These are phyloP conservation scores for Austroboletus niveus DNA, from an alignment of 1,284 basidiomycete genomes.

Conservation along the genomic window DNA sequence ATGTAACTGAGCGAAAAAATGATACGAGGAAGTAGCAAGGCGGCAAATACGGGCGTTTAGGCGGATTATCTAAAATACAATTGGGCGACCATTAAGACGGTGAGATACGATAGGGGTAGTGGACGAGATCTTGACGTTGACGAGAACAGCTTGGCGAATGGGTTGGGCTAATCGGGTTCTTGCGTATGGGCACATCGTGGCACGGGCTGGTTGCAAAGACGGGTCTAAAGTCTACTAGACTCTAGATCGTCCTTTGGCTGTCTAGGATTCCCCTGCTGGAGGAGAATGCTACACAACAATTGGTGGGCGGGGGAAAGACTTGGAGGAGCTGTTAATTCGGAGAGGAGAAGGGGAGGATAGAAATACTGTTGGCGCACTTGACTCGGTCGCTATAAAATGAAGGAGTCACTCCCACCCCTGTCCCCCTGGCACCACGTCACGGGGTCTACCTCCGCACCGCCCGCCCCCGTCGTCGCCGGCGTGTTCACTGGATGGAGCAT, in stretches of 20 bases:
- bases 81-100: slow-evolving; percentile 35
- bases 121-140: slow-evolving; percentile 17
- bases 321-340: background rate
- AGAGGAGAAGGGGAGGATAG: background rate
- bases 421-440: slow-evolving; percentile 21
- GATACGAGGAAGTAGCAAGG: slow-evolving; percentile 16
- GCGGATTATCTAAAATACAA: slow-evolving; percentile 36
- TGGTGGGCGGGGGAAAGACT: background rate
- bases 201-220: slow-evolving; percentile 19
- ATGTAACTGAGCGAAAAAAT: slow-evolving; percentile 25
- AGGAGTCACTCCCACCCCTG: slow-evolving; percentile 25
- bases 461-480: slow-evolving; percentile 3
- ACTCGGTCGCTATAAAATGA: slow-evolving; percentile 29
- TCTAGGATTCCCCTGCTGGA: slow-evolving; percentile 23
- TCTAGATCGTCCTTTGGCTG: slow-evolving; percentile 29
- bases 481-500: background rate
- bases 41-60: slow-evolving; percentile 20
- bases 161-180: slow-evolving; percentile 28
- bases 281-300: slow-evolving; percentile 26
- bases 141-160: slow-evolving; percentile 16
- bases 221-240: slow-evolving; percentile 32
- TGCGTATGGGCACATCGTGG: slow-evolving; percentile 39
- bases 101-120: slow-evolving; percentile 14
- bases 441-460: slow-evolving; percentile 19
- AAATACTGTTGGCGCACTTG: slow-evolving; percentile 14